Base-by-base conservation (phyloP, 805 yeast species). In the Deakozyma indianensis region DNA sequence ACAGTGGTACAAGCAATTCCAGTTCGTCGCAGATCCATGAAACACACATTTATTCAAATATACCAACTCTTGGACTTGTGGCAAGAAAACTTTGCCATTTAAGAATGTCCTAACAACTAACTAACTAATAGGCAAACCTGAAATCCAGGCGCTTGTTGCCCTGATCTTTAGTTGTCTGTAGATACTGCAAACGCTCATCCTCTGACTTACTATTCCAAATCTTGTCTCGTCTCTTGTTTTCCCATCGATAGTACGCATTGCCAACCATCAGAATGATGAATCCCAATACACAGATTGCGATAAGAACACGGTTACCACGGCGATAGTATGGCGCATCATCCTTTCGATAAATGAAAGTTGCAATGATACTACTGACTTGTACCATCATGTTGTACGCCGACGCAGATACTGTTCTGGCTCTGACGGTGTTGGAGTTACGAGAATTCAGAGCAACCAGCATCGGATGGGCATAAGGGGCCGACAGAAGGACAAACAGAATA, bases 61-160 rank as follows among this genome's bases (percentile, higher is more conserved):
- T n/a, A n/a, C n/a, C n/a, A n/a, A n/a, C n/a, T n/a, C n/a, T n/a
- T n/a, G n/a, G n/a, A n/a, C n/a, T n/a, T n/a, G n/a, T n/a, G n/a
- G n/a, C n/a, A n/a, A n/a, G n/a, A n/a, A n/a, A n/a, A n/a, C n/a
- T n/a, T n/a, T n/a, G n/a, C n/a, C n/a, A n/a, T n/a, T n/a, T n/a
- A n/a, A n/a, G n/a, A n/a, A n/a, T n/a, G n/a, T n/a, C n/a, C n/a
- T n/a, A n/a, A n/a, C n/a, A n/a, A n/a, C n/a, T n/a, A n/a, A n/a
- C n/a, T 9, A 32, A 14, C 18, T n/a, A 32, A 32, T 32, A 32
- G 5, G 53, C 60, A 49, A 68, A 70, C 41, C 68, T 50, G 54
- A 69, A 69, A 51, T 81, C 83, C 38, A 81, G 62, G 22, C 87
- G 63, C 54, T 69, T 70, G 52, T 73, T 74, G 3, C 86, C 86